Base-by-base conservation (phyloP, 2,329 filamentous ascomycete species). In the Chaetomiaceae sp. region DNA sequence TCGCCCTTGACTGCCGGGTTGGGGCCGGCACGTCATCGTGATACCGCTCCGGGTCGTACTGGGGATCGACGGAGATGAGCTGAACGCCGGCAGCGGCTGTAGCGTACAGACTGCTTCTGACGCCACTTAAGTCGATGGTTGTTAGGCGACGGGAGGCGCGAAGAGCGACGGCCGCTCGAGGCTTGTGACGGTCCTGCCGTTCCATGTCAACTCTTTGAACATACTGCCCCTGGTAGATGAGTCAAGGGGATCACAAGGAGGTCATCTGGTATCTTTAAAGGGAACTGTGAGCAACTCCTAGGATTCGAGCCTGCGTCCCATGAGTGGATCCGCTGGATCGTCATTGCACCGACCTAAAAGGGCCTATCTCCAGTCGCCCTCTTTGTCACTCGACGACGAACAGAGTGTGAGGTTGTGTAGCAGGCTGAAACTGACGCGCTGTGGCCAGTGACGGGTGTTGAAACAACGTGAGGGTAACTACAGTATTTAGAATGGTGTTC, bases 1-100 rank as follows among this genome's bases (percentile, higher is more conserved):
- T 38, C 35, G 20, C 35, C 35, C 35, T 38, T 26, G 35, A 38
- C 35, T 26, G 35, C 35, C 35, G 35, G 35, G 35, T 26, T 26
- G 35, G 35, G 20, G 10, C 14, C 35, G 19, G 35, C 20, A 26
- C 35, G 35, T 38, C 35, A 38, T 38, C 35, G 35, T 38, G 35
- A 38, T 38, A 38, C 17, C 35, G 20, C 35, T 38, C 35, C 14
- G 35, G 35, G 20, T 38, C 20, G 35, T 38, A 38, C 9, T 38
- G 20, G 19, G 35, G 35, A 38, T 38, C 35, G 20, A 38, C 35
- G 4, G 35, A 15, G 20, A 38, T 38, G 35, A 38, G 20, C 35
- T 15, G 20, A 38, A 26, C 35, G 20, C 35, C 35, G 20, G 35
- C 35, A 38, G 35, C 35, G 35, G 35, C 35, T 17, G 35, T 18